Evolutionary conservation across 441 rosid genomes (phyloP).

Genomic region (Corymbia calophylla): DNA sequence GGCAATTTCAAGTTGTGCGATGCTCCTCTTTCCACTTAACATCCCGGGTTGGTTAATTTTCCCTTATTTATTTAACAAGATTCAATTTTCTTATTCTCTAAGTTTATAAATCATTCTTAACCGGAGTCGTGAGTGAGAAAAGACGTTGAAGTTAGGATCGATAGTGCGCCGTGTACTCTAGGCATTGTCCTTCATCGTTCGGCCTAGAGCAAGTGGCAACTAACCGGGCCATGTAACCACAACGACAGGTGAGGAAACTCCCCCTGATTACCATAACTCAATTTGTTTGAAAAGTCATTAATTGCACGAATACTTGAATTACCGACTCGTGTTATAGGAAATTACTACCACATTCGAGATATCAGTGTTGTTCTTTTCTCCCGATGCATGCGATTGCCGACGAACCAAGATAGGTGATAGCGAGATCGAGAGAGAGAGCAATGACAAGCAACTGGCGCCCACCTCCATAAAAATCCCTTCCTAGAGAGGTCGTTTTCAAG

Average conservation of each 20-base stretch:
- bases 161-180: no score
- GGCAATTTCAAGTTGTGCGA: not conserved
- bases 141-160: no score
- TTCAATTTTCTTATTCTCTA: no score
- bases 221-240: not conserved
- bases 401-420: not conserved
- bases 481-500: not conserved
- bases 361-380: not conserved
- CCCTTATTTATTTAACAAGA: not conserved
- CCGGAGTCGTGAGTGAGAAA: no score
- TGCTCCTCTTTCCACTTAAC: not conserved
- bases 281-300: not conserved
- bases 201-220: no score
- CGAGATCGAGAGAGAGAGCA: not conserved
- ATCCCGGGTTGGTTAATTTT: not conserved
- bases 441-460: not conserved
- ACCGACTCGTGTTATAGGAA: not conserved
- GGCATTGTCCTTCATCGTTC: no score
- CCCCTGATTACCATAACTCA: not conserved
- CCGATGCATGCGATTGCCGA: not conserved
- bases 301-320: not conserved
- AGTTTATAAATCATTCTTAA: no score
- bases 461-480: not conserved
- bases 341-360: accelerated
- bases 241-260: accelerated